A percentile compares a stretch with the other conserved stretches of the same genome.
phyloP scores from a whole-genome alignment of 1,284 basidiomycete genomes.

The Salmacisia buchloeana region DNA sequence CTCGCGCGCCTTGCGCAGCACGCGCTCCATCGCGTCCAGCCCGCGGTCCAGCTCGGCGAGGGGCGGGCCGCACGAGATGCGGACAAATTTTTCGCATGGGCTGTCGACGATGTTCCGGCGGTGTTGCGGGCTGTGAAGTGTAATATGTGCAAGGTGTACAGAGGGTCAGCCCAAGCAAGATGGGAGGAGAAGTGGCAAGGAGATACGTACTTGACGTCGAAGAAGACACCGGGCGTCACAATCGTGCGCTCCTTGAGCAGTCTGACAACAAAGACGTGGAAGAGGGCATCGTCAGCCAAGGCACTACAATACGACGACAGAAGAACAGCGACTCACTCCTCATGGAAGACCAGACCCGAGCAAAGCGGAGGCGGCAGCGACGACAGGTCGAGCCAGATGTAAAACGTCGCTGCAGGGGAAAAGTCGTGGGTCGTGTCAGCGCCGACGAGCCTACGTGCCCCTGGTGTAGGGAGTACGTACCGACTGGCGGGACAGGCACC shows the following conservation, averaged over 20 bases:
- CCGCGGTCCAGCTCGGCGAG: constrained; percentile 72
- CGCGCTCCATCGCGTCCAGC: constrained; percentile 74
- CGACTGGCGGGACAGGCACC: constrained; percentile 23
- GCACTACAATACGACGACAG: not conserved
- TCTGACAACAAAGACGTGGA: not conserved
- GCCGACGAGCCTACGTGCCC: no score
- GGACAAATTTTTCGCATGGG: constrained; percentile 54
- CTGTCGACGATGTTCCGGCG: constrained; percentile 71
- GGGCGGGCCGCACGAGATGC: constrained; percentile 73
- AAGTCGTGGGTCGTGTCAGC: constrained; percentile 2
- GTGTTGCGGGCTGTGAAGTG: constrained; percentile 67
- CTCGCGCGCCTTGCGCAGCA: constrained; percentile 66
- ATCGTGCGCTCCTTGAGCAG: constrained; percentile 82
- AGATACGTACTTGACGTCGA: constrained; percentile 51
- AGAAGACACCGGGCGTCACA: constrained; percentile 77
- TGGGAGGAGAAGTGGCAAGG: not conserved
- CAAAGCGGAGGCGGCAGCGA: constrained; percentile 72
- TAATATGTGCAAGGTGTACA: not conserved
- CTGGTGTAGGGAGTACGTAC: not conserved
- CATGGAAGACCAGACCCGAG: constrained; percentile 88
- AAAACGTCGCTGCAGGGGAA: constrained; percentile 56
- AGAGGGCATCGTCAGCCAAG: not conserved
- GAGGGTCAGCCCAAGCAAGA: not conserved
- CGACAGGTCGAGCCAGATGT: constrained; percentile 83
- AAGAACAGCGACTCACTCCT: constrained; percentile 57